These are phyloP conservation scores for Coniferiporia weirii DNA, from an alignment of 1,284 basidiomycete species.

Conservation along the genomic window DNA sequence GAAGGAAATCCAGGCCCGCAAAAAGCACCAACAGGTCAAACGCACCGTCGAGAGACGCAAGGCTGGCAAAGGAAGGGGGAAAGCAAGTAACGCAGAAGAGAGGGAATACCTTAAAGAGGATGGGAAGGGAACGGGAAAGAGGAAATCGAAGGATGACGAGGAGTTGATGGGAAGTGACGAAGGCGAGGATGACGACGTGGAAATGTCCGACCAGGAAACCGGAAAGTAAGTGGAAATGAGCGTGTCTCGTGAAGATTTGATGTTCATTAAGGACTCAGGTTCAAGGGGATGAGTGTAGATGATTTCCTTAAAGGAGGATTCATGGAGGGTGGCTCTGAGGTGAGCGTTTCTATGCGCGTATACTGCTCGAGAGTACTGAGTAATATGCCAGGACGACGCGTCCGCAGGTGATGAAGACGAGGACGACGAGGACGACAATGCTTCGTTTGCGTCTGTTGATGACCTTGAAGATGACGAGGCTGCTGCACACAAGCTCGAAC, in stretches of 20 bases:
- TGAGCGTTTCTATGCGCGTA: conserved; percentile 29
- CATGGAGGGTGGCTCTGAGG: conserved; percentile 58
- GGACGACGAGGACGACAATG: conserved; percentile 55
- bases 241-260: background rate
- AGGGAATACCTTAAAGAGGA: conserved; percentile 29
- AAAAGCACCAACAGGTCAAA: conserved; percentile 70
- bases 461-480: conserved; percentile 77
- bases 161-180: conserved; percentile 26
- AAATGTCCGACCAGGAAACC: conserved; percentile 15
- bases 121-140: conserved; percentile 30
- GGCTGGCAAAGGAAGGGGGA: conserved; percentile 37
- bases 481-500: conserved; percentile 67
- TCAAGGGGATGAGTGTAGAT: conserved; percentile 69
- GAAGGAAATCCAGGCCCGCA: conserved; percentile 74
- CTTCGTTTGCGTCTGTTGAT: conserved; percentile 72
- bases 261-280: conserved; percentile 25
- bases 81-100: conserved; percentile 38
- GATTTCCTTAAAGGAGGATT: conserved; percentile 77
- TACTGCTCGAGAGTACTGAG: conserved; percentile 19
- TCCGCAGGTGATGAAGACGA: conserved; percentile 23
- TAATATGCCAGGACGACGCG: conserved; percentile 19
- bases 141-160: conserved; percentile 31
- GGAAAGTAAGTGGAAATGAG: conserved; percentile 23
- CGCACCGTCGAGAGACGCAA: conserved; percentile 61
- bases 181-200: background rate